Evolutionary conservation across 768 basidiomycete genomes (phyloP).

Genomic region (Heimioporus sp.): DNA sequence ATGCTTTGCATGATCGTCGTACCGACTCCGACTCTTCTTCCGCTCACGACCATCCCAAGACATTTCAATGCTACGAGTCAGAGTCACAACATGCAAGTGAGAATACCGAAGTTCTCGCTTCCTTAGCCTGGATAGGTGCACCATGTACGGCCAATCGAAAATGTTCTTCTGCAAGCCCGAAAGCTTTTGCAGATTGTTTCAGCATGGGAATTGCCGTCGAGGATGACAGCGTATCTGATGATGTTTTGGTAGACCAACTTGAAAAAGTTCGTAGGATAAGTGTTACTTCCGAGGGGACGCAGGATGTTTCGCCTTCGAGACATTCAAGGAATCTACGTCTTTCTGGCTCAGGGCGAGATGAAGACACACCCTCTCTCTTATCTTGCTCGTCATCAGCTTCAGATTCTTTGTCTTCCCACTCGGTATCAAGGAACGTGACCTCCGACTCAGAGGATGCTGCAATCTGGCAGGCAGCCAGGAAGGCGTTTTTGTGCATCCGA

Average conservation of each 20-base stretch:
- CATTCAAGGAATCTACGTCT: not conserved
- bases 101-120: constrained; percentile 29
- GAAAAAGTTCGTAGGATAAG: constrained; percentile 40
- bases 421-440: not conserved
- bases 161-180: not conserved
- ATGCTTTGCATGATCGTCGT: constrained; percentile 28
- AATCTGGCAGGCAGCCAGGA: constrained; percentile 38
- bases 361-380: not conserved
- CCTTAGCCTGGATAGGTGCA: constrained; percentile 33
- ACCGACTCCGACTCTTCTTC: constrained; percentile 14
- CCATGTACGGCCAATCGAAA: not conserved
- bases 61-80: not conserved
- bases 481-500: constrained; percentile 43
- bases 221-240: constrained; percentile 49
- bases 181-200: constrained; percentile 6
- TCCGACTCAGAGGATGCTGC: constrained; percentile 23
- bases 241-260: constrained; percentile 45
- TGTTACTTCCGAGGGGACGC: not conserved
- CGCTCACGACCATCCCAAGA: not conserved
- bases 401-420: not conserved
- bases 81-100: constrained; percentile 6
- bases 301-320: not conserved
- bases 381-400: not conserved
- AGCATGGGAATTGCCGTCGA: constrained; percentile 47
- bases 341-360: not conserved